Percentiles rank a stretch among this genome's conserved stretches.
phyloP scores from a whole-genome alignment of 2,329 filamentous ascomycete genomes.

The Botrytis medusae region DNA sequence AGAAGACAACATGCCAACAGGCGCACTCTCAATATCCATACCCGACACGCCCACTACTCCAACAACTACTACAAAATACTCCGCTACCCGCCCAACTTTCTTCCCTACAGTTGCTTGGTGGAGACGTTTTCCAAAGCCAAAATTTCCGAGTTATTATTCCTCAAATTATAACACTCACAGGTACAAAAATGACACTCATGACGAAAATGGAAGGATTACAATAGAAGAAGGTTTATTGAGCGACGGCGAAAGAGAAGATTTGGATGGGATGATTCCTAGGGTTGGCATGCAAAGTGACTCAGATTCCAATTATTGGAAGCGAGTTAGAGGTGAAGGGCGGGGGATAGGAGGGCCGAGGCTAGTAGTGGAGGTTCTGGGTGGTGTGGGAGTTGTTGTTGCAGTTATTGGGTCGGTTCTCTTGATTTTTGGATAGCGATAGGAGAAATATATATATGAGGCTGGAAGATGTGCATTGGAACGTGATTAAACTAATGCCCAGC shows the following conservation, averaged over 20 bases:
- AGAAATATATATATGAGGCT: neutral
- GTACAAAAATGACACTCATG: neutral
- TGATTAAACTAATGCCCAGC: neutral
- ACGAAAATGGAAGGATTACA: neutral
- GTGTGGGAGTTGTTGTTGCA: slow-evolving; percentile 5
- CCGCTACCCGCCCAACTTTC: slow-evolving; percentile 17
- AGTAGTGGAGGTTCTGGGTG: slow-evolving; percentile 7
- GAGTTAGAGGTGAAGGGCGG: neutral
- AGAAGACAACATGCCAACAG: slow-evolving; percentile 15
- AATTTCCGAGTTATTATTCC: slow-evolving; percentile 6
- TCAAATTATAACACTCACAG: neutral
- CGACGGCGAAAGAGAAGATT: slow-evolving; percentile 8
- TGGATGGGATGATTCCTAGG: neutral
- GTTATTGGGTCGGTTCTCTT: slow-evolving; percentile 1
- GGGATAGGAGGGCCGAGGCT: neutral
- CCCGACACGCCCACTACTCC: neutral
- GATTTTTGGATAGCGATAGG: neutral
- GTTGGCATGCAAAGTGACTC: neutral
- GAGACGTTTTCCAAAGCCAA: slow-evolving; percentile 9
- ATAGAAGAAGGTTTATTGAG: slow-evolving; percentile 20
- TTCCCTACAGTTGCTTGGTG: slow-evolving; percentile 20
- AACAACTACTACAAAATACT: slow-evolving; percentile 15
- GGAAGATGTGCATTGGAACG: neutral
- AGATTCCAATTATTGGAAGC: slow-evolving; percentile 4
- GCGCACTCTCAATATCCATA: slow-evolving; percentile 14